phyloP scores from a whole-genome alignment of 768 basidiomycete genomes.

The Sarcomyxa edulis region DNA sequence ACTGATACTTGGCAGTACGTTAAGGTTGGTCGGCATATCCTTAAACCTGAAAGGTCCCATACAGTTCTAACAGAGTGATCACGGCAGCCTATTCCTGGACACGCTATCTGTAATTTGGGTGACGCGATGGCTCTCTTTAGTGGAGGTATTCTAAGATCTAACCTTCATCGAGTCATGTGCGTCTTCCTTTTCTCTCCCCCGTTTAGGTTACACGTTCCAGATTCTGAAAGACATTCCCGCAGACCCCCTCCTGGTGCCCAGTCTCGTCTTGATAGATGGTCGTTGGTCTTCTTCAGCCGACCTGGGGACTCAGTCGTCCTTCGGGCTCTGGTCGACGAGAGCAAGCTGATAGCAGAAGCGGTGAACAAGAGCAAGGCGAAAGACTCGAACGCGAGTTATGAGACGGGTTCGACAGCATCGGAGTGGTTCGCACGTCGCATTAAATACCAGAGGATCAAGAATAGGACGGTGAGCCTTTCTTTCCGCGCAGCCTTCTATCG shows the following conservation, averaged over 20 bases:
- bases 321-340: slow-evolving; percentile 46
- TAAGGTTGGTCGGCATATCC: slow-evolving; percentile 35
- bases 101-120: slow-evolving; percentile 58
- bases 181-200: slow-evolving; percentile 13
- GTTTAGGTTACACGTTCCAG: not conserved
- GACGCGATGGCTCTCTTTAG: slow-evolving; percentile 60
- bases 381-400: slow-evolving; percentile 17
- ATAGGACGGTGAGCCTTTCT: slow-evolving; percentile 28
- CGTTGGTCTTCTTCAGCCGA: slow-evolving; percentile 63
- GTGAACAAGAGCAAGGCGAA: slow-evolving; percentile 31
- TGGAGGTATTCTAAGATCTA: slow-evolving; percentile 59
- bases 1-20: slow-evolving; percentile 63
- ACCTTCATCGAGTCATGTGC: slow-evolving; percentile 58
- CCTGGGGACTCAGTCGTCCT: slow-evolving; percentile 50
- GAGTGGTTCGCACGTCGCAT: slow-evolving; percentile 42
- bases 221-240: slow-evolving; percentile 16
- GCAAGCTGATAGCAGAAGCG: slow-evolving; percentile 41
- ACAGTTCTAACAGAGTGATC: slow-evolving; percentile 18
- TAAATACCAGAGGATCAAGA: slow-evolving; percentile 38
- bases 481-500: not conserved
- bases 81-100: slow-evolving; percentile 48
- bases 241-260: slow-evolving; percentile 60
- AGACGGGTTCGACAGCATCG: slow-evolving; percentile 29
- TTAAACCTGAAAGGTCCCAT: not conserved
- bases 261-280: slow-evolving; percentile 50